These are phyloP conservation scores for Rhodosporidiobolus sp. DNA, from an alignment of 768 basidiomycete genomes.

Conservation along the genomic window DNA sequence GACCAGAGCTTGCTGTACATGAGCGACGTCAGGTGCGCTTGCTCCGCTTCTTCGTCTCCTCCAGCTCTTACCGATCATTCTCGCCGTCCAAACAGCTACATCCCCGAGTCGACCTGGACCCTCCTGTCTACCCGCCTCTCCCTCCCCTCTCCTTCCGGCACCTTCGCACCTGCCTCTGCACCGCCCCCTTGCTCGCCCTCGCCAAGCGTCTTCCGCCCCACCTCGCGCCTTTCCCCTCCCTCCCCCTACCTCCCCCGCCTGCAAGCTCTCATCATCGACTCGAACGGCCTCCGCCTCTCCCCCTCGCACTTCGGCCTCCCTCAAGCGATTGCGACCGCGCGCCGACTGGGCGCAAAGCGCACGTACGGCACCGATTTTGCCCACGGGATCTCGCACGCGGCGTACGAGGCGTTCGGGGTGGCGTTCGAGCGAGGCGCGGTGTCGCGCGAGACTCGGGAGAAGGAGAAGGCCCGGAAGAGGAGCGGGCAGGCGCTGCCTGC, in stretches of 20 bases:
- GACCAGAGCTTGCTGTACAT: constrained; percentile 69
- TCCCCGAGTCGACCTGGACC: constrained; percentile 17
- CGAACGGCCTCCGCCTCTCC: background rate
- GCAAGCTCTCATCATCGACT: constrained; percentile 26
- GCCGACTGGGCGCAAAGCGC: constrained; percentile 3
- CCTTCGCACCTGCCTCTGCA: constrained; percentile 4
- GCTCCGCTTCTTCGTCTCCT: background rate
- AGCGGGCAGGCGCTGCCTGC: too few relatives aligned
- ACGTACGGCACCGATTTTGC: constrained; percentile 31
- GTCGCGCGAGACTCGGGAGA: background rate
- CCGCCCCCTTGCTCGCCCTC: background rate
- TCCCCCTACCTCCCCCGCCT: constrained; percentile 11
- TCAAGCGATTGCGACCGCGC: constrained; percentile 24
- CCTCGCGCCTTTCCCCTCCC: background rate
- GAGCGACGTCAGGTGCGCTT: constrained; percentile 23
- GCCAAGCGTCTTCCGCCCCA: background rate
- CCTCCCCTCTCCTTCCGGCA: constrained; percentile 18
- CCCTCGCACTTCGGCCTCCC: constrained; percentile 30
- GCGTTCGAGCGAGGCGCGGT: background rate
- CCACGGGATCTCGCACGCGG: constrained; percentile 18
- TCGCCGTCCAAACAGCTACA: constrained; percentile 5
- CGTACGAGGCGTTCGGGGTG: background rate
- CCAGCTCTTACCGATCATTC: background rate
- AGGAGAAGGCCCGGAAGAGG: too few relatives aligned
- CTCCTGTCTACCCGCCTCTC: constrained; percentile 2